Base-by-base conservation (phyloP, 2,329 filamentous ascomycete genomes). In the Scedosporium apiospermum region DNA sequence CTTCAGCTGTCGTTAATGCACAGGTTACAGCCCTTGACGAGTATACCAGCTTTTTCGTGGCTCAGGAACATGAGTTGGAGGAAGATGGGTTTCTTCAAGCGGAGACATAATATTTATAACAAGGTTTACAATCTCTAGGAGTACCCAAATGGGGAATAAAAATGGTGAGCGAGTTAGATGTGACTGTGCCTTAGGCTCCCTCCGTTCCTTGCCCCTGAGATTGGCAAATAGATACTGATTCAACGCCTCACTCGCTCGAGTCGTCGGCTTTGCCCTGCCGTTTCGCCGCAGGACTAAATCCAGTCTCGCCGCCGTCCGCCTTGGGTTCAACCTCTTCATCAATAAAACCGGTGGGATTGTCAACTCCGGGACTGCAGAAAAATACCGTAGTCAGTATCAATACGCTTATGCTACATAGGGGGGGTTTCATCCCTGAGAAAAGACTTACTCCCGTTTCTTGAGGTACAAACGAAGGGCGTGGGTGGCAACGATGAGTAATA, bases 391-490 rank as follows among this genome's bases (percentile, higher is more conserved):
- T 55, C 18, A 27, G 5, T 23, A 26, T 10, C 18, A 55, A 21
- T 3, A 21, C 14, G 44, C 21, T 49, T 49, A 38, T 4, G 34
- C 34, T 23, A 23, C 4, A 12, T 3, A 49, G 34, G 34, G 30
- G 34, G 34, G 30, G 30, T 34, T 6, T 14, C 30, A 38, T 38
- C 2, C 10, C 1, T 9, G 34, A 38, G 34, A 14, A 38, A 38
- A 14, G 51, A 26, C 57, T 58, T 60, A 60, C 58, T 60, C 58
- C 26, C 41, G 16, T 38, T 44, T 38, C 21, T 23, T 38, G 58
- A 60, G 44, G n/a, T 60, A 60, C 10, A 60, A 23, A 26, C 58
- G 58, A 49, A 60, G 58, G 18, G 38, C 58, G 6, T 61, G 60
- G 3, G 60, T 61, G 26, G 60, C 44, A 10, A 61, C 27, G n/a